These are phyloP conservation scores for Baorangia bicolor DNA, from an alignment of 768 basidiomycete genomes.

Conservation along the genomic window DNA sequence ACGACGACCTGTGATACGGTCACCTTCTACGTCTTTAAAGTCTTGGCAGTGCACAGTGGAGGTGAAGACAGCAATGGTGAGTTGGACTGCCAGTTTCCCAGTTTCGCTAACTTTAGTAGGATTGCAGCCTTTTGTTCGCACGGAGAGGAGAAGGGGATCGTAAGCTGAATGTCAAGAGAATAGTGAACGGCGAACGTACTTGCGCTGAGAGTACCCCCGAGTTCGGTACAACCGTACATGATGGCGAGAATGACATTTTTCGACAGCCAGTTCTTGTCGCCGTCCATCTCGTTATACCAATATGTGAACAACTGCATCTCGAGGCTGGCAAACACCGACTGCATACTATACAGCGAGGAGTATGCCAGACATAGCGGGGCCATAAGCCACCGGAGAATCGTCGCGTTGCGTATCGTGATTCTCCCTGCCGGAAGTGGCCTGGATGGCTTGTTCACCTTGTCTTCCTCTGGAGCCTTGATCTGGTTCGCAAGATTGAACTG, in stretches of 20 bases:
- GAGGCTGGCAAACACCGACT: conserved; percentile 34
- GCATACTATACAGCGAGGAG: conserved; percentile 33
- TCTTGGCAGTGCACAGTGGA: conserved; percentile 52
- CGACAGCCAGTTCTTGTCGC: conserved; percentile 38
- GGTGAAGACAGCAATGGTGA: conserved; percentile 39
- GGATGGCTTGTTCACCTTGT: conserved; percentile 43
- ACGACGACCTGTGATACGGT: conserved; percentile 36
- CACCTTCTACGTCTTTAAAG: conserved; percentile 47
- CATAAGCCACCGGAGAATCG: conserved; percentile 37
- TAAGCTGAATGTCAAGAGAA: neutral
- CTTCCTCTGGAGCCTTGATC: conserved; percentile 41
- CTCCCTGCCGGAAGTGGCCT: conserved; percentile 46
- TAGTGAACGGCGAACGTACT: conserved; percentile 21
- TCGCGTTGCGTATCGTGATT: conserved; percentile 36
- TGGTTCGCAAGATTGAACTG: conserved; percentile 48
- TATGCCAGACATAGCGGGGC: conserved; percentile 35
- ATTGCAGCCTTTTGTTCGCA: conserved; percentile 19
- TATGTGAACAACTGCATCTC: conserved; percentile 33
- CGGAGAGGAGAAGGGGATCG: neutral
- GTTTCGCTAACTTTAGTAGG: conserved; percentile 27
- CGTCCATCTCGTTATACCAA: conserved; percentile 40
- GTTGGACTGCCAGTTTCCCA: conserved; percentile 31
- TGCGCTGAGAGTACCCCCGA: conserved; percentile 39
- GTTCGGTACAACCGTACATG: conserved; percentile 38
- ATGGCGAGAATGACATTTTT: conserved; percentile 41